A percentile compares a stretch with the other conserved stretches of the same genome.
phyloP scores from a whole-genome alignment of 192 early-diverging fungal genomes.

The Coemansia sp. region DNA sequence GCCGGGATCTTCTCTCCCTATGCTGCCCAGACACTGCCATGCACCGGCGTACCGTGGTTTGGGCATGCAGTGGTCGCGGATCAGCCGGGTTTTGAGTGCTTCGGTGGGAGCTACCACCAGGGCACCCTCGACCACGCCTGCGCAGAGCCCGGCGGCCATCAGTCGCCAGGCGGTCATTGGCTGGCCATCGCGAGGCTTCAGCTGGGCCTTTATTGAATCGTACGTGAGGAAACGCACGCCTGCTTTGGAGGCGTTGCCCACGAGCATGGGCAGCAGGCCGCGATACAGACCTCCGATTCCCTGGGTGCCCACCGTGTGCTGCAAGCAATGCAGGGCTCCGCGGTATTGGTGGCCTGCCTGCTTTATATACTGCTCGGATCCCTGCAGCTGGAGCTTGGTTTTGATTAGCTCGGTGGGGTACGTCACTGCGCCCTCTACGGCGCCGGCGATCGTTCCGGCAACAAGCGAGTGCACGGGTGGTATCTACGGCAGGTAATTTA shows the following conservation, averaged over 20 bases:
- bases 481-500: too few species aligned
- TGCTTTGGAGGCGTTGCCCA: conserved; percentile 90
- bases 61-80: conserved; percentile 79
- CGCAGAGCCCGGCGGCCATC: conserved; percentile 78
- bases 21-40: conserved; percentile 58
- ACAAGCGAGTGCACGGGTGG: conserved; percentile 67
- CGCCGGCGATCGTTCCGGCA: conserved; percentile 85
- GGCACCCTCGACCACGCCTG: conserved; percentile 84
- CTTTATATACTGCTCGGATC: conserved; percentile 30
- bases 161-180: conserved; percentile 62
- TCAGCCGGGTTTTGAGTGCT: conserved; percentile 95
- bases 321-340: conserved; percentile 79
- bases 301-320: conserved; percentile 64
- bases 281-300: conserved; percentile 79
- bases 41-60: conserved; percentile 76
- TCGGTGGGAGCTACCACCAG: conserved; percentile 91
- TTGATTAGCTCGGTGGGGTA: conserved; percentile 97
- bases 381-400: conserved; percentile 91
- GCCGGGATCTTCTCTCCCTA: conserved; percentile 57
- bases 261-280: conserved; percentile 84
- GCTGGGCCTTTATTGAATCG: conserved; percentile 71
- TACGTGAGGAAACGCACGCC: conserved; percentile 91
- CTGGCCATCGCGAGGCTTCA: conserved; percentile 71
- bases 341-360: conserved; percentile 54
- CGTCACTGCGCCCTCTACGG: conserved; percentile 84